phyloP scores from a whole-genome alignment of 768 basidiomycete genomes.

The Lyophyllum decastes region DNA sequence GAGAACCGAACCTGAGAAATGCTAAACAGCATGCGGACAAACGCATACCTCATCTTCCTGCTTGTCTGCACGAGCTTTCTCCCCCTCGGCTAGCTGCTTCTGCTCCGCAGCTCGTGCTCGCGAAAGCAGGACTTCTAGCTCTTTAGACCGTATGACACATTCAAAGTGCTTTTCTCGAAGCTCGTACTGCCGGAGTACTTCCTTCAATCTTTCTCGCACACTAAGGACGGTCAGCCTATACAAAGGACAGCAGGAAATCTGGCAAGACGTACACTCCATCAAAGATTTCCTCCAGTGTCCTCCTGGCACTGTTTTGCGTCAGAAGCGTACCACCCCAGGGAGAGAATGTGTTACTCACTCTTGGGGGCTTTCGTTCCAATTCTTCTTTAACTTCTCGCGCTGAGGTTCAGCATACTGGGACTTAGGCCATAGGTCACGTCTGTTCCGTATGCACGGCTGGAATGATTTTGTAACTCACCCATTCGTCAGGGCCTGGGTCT shows the following conservation, averaged over 20 bases:
- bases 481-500: slow-evolving; percentile 58
- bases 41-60: slow-evolving; percentile 71
- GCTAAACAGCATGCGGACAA: slow-evolving; percentile 18
- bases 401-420: slow-evolving; percentile 65
- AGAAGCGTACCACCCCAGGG: neutral
- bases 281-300: slow-evolving; percentile 81
- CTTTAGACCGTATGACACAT: slow-evolving; percentile 89
- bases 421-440: slow-evolving; percentile 31
- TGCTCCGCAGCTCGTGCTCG: slow-evolving; percentile 88
- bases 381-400: slow-evolving; percentile 75
- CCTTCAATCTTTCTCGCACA: slow-evolving; percentile 83
- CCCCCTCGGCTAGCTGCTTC: slow-evolving; percentile 78
- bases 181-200: slow-evolving; percentile 85
- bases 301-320: slow-evolving; percentile 55
- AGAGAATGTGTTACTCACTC: slow-evolving; percentile 52
- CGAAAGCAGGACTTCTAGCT: slow-evolving; percentile 84
- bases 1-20: slow-evolving; percentile 10
- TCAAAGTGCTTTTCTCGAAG: slow-evolving; percentile 91
- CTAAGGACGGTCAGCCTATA: slow-evolving; percentile 37
- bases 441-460: neutral
- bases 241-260: neutral
- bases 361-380: slow-evolving; percentile 73
- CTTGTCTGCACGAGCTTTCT: slow-evolving; percentile 67
- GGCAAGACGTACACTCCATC: slow-evolving; percentile 70
- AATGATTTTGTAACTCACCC: slow-evolving; percentile 43